phyloP scores from a whole-genome alignment of 75 land plant genomes.

The Sequoiadendron giganteum region DNA sequence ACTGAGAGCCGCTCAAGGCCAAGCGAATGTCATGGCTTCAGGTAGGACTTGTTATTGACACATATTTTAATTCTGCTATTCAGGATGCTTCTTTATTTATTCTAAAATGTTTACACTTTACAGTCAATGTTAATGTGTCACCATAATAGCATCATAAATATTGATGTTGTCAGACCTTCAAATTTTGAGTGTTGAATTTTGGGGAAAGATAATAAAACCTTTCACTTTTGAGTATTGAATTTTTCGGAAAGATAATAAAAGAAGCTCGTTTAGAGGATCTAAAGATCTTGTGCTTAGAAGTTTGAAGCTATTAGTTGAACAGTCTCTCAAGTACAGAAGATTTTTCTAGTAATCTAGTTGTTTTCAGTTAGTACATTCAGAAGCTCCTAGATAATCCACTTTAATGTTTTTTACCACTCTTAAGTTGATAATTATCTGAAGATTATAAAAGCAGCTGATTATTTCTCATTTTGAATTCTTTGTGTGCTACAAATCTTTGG shows the following conservation, averaged over 20 bases:
- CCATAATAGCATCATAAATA: neutral
- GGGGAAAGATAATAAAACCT: neutral
- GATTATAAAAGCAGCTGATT: neutral
- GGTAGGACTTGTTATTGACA: constrained; percentile 38
- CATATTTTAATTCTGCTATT: neutral
- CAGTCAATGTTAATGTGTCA: neutral
- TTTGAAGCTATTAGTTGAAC: neutral
- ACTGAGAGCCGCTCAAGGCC: constrained; percentile 58
- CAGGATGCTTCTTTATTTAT: neutral
- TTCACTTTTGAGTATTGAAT: neutral
- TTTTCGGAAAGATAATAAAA: neutral
- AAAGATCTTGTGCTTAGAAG: neutral
- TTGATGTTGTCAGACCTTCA: neutral
- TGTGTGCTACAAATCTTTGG: neutral
- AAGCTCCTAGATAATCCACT: neutral
- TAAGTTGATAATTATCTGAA: neutral
- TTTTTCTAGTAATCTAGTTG: neutral
- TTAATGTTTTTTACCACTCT: neutral
- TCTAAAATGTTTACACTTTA: neutral
- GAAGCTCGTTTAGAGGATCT: neutral
- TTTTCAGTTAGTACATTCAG: neutral
- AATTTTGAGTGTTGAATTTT: neutral
- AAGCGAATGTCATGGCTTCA: constrained; percentile 68
- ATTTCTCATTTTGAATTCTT: neutral
- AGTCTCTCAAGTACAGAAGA: neutral